phyloP scores from a whole-genome alignment of 805 yeast genomes.

The Schizosaccharomyces osmophilus region DNA sequence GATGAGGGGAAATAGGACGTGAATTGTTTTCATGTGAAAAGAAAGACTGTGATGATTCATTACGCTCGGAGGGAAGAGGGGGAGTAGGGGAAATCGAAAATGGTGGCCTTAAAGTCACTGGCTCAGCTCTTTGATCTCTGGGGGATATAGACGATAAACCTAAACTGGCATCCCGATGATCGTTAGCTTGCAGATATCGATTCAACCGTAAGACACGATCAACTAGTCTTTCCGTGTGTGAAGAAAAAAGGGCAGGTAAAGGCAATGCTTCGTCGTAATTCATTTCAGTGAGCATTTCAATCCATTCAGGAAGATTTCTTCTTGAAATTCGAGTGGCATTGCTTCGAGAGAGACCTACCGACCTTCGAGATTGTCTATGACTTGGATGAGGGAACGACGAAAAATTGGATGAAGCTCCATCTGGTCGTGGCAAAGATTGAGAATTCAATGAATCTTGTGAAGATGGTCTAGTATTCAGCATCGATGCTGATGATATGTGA shows the following conservation, averaged over 20 bases:
- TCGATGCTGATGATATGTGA: no score
- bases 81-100: background rate
- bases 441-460: no score
- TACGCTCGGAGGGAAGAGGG: background rate
- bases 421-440: no score
- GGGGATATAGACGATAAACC: background rate
- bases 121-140: background rate
- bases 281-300: constrained; percentile 2
- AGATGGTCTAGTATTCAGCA: no score
- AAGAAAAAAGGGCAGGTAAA: background rate
- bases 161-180: background rate
- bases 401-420: no score
- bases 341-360: background rate
- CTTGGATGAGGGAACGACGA: no score
- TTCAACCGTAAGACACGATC: background rate
- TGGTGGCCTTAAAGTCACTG: background rate
- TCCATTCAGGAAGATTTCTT: background rate
- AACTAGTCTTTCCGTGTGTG: background rate
- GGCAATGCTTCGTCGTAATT: constrained; percentile 3
- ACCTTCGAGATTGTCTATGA: background rate
- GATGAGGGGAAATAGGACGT: no score
- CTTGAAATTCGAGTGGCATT: background rate
- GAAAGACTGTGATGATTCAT: no score
- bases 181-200: background rate
- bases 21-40: no score